Conservation (phyloP, 1,284 basidiomycete genomes). For the Ustilago xerochloae region DNA sequence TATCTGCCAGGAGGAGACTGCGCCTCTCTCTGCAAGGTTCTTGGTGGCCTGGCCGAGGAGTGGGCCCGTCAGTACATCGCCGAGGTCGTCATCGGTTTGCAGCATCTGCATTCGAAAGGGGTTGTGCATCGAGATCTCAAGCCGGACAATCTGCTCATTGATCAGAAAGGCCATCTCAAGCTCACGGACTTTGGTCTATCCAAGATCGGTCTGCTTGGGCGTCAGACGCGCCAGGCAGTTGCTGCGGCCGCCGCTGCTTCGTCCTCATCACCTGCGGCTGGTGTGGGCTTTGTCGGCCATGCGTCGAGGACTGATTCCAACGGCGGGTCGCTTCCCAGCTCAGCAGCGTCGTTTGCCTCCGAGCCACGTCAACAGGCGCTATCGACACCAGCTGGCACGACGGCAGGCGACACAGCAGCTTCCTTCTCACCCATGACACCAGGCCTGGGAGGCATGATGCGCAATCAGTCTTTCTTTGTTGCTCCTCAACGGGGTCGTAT, state of each 20-base stretch:
- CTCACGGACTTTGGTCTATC: slow-evolving; percentile 98
- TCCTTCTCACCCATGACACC: slow-evolving; percentile 55
- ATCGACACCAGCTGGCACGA: slow-evolving; percentile 43
- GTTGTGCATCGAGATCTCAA: slow-evolving; percentile 99
- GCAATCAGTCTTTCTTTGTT: slow-evolving; percentile 53
- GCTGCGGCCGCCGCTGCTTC: slow-evolving; percentile 12
- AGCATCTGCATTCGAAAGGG: slow-evolving; percentile 91
- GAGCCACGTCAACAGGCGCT: slow-evolving; percentile 24
- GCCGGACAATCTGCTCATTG: slow-evolving; percentile 96
- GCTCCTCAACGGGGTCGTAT: slow-evolving; percentile 47
- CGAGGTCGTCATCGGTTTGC: slow-evolving; percentile 92
- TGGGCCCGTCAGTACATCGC: slow-evolving; percentile 97
- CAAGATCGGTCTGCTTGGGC: slow-evolving; percentile 93
- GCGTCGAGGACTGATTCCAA: slow-evolving; percentile 23
- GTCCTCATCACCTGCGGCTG: not conserved
- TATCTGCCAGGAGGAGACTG: slow-evolving; percentile 88
- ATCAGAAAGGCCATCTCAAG: slow-evolving; percentile 94
- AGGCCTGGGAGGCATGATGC: slow-evolving; percentile 45
- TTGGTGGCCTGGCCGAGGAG: slow-evolving; percentile 92
- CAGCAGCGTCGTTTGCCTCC: slow-evolving; percentile 42
- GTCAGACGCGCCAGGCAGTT: slow-evolving; percentile 73
- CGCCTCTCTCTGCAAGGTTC: slow-evolving; percentile 91
- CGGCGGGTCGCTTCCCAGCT: slow-evolving; percentile 44
- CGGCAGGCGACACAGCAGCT: slow-evolving; percentile 46
- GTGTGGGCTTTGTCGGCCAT: slow-evolving; percentile 13